Evolutionary conservation across 805 yeast species (phyloP), one percentile per base, ranked within the genome.

Genomic region (Wickerhamiella kurtzmanii): DNA sequence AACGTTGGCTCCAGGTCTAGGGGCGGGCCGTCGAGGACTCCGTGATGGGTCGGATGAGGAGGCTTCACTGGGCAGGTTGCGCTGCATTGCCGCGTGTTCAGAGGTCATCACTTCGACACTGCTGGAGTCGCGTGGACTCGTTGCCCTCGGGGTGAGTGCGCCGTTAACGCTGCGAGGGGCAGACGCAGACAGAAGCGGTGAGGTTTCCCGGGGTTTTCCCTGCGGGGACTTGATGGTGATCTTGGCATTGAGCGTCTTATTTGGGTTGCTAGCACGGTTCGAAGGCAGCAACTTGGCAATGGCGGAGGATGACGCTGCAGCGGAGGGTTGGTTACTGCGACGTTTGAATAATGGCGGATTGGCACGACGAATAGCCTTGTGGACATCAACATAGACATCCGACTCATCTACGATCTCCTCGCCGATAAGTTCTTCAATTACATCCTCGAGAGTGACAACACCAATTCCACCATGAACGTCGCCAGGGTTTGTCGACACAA

Each of bases 361-460:
- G 22, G 60, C 60, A 35, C 73, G 60, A 20, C 84, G 83, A 59
- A 88, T 86, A 50, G 85, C 85, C 53, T 83, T 82, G 63, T 85
- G 85, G 52, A 88, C 82, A 64, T 89, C 96, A 48, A 88, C 75
- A 59, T 82, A 87, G 17, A 92, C 96, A 61, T 89, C 98, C 20
- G 87, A 78, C 66, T 89, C 98, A 61, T 89, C 98, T 38, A 89
- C 89, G 59, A 89, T 89, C 63, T 89, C 98, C 65, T 89, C 97
- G 44, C 98, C 98, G 63, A 89, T 89, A 53, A 89, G 72, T 65
- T 89, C 98, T 64, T 89, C 98, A 60, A 89, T 92, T n/a, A 89
- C 96, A 60, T 89, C 98, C 65, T 89, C 98, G 50, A 89, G 70
- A 1, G 98, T 89, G 40, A 89, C 69, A 8, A 89, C 94, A 53